These are phyloP conservation scores for Thymus quinquecostatus DNA, from an alignment of 257 asterid species.

Conservation along the genomic window DNA sequence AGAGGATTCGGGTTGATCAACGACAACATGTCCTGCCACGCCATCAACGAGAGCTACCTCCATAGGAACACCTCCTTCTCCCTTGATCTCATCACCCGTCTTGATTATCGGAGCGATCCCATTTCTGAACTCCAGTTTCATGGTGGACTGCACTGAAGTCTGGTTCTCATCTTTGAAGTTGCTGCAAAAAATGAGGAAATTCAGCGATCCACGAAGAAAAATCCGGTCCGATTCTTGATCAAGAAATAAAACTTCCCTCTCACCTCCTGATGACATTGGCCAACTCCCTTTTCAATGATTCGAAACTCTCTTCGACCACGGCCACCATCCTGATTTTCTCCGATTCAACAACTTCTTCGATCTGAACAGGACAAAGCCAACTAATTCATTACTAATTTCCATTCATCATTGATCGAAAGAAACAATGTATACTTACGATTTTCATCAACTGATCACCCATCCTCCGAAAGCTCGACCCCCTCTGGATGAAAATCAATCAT, in stretches of 20 bases:
- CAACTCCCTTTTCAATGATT: neutral
- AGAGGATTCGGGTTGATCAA: neutral
- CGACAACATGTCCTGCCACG: neutral
- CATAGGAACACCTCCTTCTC: constrained; percentile 32
- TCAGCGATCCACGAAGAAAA: neutral
- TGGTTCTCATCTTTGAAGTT: constrained; percentile 12
- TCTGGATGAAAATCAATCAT: no score
- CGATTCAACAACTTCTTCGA: neutral
- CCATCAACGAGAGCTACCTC: constrained; percentile 43
- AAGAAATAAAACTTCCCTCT: neutral
- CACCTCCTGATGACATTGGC: neutral
- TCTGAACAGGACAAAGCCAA: neutral
- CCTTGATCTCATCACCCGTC: constrained; percentile 50
- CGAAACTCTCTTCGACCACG: neutral
- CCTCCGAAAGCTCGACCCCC: no score
- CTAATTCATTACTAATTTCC: neutral
- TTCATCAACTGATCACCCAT: no score
- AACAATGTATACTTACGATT: constrained; percentile 14
- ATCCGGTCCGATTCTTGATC: neutral
- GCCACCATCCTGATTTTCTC: neutral
- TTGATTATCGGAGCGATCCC: constrained; percentile 33
- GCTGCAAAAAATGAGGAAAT: constrained; percentile 26
- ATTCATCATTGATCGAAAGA: no score
- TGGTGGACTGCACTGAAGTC: neutral
- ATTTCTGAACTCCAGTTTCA: constrained; percentile 44